A percentile compares a stretch with the other conserved stretches of the same genome.
Conservation (phyloP, 106 monocot genomes). For the Dendrobium officinale region DNA sequence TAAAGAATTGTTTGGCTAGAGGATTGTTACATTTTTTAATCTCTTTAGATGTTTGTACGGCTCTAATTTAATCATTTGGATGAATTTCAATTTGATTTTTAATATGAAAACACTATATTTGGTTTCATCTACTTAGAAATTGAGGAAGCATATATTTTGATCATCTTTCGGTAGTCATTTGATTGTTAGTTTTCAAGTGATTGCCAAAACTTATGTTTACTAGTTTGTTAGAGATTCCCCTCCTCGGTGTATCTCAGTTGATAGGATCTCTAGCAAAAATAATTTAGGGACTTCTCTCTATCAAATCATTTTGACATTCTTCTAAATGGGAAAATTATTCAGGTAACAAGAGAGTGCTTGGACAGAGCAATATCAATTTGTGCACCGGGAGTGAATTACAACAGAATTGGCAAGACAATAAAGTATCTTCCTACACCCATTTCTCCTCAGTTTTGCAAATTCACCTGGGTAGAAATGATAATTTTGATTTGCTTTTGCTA, state of each 20-base stretch:
- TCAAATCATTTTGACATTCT: background rate
- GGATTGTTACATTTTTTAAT: no score
- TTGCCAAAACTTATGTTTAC: no score
- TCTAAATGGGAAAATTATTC: background rate
- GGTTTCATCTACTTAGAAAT: background rate
- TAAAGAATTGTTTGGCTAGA: no score
- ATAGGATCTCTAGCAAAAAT: background rate
- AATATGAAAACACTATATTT: background rate
- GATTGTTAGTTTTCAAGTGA: background rate
- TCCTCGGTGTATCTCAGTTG: background rate
- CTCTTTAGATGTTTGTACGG: no score
- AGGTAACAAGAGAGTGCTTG: slow-evolving; percentile 63
- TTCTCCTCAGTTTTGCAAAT: background rate
- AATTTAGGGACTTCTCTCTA: background rate
- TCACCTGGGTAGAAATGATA: background rate
- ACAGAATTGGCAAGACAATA: slow-evolving; percentile 57
- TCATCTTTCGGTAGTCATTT: background rate
- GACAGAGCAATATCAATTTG: slow-evolving; percentile 64
- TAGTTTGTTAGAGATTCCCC: no score
- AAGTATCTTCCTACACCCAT: slow-evolving; percentile 27
- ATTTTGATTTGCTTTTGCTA: background rate
- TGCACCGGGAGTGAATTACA: slow-evolving; percentile 57
- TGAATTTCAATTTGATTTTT: no score
- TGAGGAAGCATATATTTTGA: background rate
- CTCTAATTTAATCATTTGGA: no score